Conservation (phyloP, 2,329 filamentous ascomycete species). For the Fusarium continuum region DNA sequence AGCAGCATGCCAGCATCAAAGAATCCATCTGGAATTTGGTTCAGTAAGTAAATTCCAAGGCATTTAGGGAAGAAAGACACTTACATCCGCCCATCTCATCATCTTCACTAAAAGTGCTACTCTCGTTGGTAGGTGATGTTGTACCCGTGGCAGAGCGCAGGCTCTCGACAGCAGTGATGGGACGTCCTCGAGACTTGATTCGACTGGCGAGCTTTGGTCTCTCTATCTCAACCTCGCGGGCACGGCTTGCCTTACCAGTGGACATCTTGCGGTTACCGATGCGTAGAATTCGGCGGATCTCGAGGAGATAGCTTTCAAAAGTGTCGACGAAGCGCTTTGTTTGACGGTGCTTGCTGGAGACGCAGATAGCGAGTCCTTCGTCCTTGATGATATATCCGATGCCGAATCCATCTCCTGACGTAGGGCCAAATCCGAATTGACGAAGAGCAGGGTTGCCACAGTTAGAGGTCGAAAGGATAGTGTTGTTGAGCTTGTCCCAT, state of each 20-base stretch:
- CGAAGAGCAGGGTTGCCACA: constrained; percentile 95
- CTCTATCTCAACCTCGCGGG: constrained; percentile 61
- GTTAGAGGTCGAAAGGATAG: constrained; percentile 96
- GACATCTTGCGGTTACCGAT: constrained; percentile 65
- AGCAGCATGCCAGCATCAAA: constrained; percentile 96
- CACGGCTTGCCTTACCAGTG: constrained; percentile 57
- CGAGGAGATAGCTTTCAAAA: constrained; percentile 87
- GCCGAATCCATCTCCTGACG: constrained; percentile 91
- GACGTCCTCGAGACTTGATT: constrained; percentile 76
- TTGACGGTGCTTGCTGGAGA: constrained; percentile 91
- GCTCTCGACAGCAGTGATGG: constrained; percentile 69
- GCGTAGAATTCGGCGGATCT: constrained; percentile 85
- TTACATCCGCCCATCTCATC: constrained; percentile 94
- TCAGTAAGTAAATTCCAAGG: constrained; percentile 39
- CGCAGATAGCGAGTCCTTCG: constrained; percentile 83
- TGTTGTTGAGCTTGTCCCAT: constrained; percentile 96
- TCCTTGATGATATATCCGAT: constrained; percentile 98
- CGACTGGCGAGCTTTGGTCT: constrained; percentile 55
- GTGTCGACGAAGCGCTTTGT: constrained; percentile 90
- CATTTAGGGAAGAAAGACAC: constrained; percentile 50
- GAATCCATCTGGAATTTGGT: constrained; percentile 79
- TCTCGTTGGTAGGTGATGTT: constrained; percentile 73
- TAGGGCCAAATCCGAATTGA: constrained; percentile 96
- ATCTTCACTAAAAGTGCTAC: constrained; percentile 78
- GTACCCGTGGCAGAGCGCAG: constrained; percentile 56